Conservation (phyloP, 1,284 basidiomycete species). For the Puccinia brachypodii region DNA sequence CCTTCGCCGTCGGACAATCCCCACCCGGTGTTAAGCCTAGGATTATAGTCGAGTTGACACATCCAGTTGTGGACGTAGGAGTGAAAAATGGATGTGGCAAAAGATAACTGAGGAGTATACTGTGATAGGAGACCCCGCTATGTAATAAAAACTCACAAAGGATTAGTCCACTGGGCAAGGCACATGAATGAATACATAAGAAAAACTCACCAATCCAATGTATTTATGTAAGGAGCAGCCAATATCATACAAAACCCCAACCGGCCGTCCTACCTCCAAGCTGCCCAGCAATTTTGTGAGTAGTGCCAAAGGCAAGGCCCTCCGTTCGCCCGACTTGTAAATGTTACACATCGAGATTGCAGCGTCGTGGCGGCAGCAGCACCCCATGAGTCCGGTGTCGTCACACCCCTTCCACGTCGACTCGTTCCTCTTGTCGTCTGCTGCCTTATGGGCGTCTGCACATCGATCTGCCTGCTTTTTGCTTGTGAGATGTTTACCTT, state of each 20-base stretch:
- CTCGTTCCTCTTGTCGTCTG: slow-evolving; percentile 9
- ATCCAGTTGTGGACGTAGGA: slow-evolving; percentile 1
- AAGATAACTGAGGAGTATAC: not conserved
- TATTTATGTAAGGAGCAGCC: not conserved
- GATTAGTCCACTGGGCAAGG: not conserved
- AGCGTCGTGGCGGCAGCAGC: not conserved
- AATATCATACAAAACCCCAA: slow-evolving; percentile 3
- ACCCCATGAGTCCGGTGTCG: slow-evolving; percentile 14
- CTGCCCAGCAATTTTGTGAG: not conserved
- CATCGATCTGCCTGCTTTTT: not conserved
- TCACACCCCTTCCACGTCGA: slow-evolving; percentile 23
- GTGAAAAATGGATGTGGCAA: slow-evolving; percentile 2
- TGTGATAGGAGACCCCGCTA: not conserved
- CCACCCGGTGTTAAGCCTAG: not conserved
- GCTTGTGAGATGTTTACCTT: not conserved
- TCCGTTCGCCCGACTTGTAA: slow-evolving; percentile 8
- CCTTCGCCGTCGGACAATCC: not conserved
- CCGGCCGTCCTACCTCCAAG: not conserved
- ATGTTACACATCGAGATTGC: not conserved
- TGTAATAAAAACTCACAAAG: not conserved
- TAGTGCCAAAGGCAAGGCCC: not conserved
- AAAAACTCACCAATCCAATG: not conserved
- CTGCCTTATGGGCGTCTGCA: slow-evolving; percentile 10
- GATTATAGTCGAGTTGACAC: not conserved
- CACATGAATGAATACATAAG: not conserved